Conservation (phyloP, 345 rosid genomes). For the Punica granatum region DNA sequence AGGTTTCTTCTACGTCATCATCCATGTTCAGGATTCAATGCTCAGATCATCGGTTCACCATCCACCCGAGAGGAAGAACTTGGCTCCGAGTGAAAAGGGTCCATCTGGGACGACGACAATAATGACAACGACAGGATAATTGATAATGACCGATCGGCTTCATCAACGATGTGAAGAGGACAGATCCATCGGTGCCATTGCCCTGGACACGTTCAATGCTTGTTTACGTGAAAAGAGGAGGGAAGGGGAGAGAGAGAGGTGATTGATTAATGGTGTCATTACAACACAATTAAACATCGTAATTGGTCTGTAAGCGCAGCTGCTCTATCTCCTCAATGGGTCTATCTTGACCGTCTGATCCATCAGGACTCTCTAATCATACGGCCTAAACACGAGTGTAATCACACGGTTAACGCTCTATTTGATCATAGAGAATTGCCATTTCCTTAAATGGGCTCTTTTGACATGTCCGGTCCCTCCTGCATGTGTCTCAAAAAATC, state of each 20-base stretch:
- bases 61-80: conserved; percentile 1
- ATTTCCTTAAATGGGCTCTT: no score
- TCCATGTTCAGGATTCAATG: conserved; percentile 7
- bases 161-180: background rate
- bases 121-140: background rate
- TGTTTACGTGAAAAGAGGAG: conserved; percentile 32
- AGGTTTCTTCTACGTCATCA: conserved; percentile 4
- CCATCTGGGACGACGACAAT: background rate
- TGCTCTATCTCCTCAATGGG: no score
- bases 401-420: no score
- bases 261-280: background rate
- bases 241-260: conserved; percentile 8
- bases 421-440: no score
- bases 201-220: conserved; percentile 16
- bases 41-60: conserved; percentile 3
- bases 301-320: no score
- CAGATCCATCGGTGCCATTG: background rate
- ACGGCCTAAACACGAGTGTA: no score
- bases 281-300: background rate
- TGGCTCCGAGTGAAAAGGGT: background rate
- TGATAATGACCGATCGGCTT: no score
- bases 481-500: no score
- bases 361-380: no score
- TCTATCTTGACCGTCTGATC: no score
- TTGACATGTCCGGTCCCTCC: no score